Evolutionary conservation across 768 basidiomycete genomes (phyloP), one percentile per base, ranked within the genome.

Genomic region (Leccinum longicurvipes): DNA sequence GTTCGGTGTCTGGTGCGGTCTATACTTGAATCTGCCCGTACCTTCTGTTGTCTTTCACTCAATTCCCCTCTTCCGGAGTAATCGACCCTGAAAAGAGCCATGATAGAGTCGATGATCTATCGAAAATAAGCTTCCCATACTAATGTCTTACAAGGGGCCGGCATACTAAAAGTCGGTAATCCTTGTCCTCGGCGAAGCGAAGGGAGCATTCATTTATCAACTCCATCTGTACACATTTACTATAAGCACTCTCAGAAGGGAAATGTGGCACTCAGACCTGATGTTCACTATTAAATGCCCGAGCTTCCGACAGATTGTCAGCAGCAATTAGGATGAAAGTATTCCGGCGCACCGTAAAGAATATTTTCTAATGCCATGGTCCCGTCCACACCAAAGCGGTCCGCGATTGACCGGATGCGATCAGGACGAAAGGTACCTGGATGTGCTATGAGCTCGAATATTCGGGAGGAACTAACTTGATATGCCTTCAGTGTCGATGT

Each of bases 381-480:
- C 6, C 87, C 87, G 60, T 94, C 90, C n/a, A 98, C 91, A 11
- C 93, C 93, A 65, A 96, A 97, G 21, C 93, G 82, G 47, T 96
- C 92, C 19, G 96, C 93, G 59, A 98, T 91, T 24, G 91, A 83
- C 41, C 82, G 82, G 64, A 98, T 90, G 55, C 95, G 86, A 68
- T 98, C 94, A 3, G 95, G 95, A 31, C 95, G 87, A 74, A 97
- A 97, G 3, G 92, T 93, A n/a, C 91, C 91, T 89, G 57, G n/a
- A 14, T 31, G 31, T 53, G 44, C 44, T 34, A 66, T 58, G 66
- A 65, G 53, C 56, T 63, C 53, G 54, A 69, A 63, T 61, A 21
- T 48, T 53, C 44, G 27, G 36, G 29, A 17, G 23, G 12, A 15
- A 25, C 4, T 32, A 27, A 36, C 32, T 17, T 19, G 15, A 50